phyloP scores from a whole-genome alignment of 805 yeast genomes.

The Naumovozyma baii region DNA sequence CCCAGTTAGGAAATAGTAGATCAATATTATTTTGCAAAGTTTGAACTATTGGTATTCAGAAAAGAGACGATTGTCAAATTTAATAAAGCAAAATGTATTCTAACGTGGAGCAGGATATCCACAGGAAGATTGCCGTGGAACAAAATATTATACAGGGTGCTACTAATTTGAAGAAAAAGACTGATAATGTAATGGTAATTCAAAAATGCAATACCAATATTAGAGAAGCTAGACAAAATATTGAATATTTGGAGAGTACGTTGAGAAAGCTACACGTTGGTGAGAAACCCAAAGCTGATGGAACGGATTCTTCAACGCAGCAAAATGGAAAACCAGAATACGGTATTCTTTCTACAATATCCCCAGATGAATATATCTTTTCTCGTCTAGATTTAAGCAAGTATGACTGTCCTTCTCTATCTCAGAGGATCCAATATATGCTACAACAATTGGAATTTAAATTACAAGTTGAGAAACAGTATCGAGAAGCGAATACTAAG shows the following conservation, averaged over 20 bases:
- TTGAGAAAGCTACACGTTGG: slow-evolving; percentile 44
- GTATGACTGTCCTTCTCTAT: slow-evolving; percentile 88
- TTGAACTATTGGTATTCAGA: no score
- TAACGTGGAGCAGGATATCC: slow-evolving; percentile 48
- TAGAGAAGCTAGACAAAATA: slow-evolving; percentile 83
- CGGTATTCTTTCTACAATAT: slow-evolving; percentile 32
- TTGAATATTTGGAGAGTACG: slow-evolving; percentile 76
- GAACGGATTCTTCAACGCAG: slow-evolving; percentile 1
- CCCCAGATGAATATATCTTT: slow-evolving; percentile 33
- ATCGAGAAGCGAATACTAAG: slow-evolving; percentile 85
- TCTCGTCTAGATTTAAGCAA: slow-evolving; percentile 74
- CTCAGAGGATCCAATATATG: slow-evolving; percentile 92
- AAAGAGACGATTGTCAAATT: no score
- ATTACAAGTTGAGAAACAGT: slow-evolving; percentile 87
- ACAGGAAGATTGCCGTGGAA: slow-evolving; percentile 80
- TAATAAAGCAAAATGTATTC: slow-evolving; percentile 6
- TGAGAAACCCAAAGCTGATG: slow-evolving; percentile 4
- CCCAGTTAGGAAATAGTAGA: neutral
- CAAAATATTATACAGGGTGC: slow-evolving; percentile 82
- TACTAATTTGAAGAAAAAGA: slow-evolving; percentile 64
- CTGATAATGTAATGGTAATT: slow-evolving; percentile 72
- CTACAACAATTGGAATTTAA: slow-evolving; percentile 89
- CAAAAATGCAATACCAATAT: slow-evolving; percentile 86
- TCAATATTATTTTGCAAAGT: neutral
- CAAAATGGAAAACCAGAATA: slow-evolving; percentile 12